Conservation (phyloP, 1,139 yeast species). For the Sugiyamaella japonica region DNA sequence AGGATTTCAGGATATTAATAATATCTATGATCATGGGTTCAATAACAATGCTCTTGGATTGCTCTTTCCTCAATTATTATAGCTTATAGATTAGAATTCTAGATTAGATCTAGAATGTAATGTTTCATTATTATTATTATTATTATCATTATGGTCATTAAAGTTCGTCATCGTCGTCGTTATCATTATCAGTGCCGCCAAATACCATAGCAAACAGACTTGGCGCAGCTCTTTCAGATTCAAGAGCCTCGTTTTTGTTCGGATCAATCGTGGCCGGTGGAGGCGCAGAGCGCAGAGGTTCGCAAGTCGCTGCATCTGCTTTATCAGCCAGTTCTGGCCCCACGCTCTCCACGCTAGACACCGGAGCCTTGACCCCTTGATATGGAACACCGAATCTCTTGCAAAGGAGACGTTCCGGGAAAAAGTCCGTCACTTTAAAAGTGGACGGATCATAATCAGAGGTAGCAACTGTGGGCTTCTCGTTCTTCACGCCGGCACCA, state of each 20-base stretch:
- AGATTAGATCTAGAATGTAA: background rate
- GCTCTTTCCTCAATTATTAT: slow-evolving; percentile 30
- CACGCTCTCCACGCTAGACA: background rate
- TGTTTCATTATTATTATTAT: slow-evolving; percentile 6
- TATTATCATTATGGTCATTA: background rate
- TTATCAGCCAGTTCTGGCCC: background rate
- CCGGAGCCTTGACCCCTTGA: background rate
- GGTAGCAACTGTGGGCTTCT: slow-evolving; percentile 21
- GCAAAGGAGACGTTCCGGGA: slow-evolving; percentile 34
- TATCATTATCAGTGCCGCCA: slow-evolving; percentile 27
- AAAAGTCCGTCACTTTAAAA: slow-evolving; percentile 26
- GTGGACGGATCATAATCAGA: slow-evolving; percentile 34
- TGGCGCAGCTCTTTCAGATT: slow-evolving; percentile 27
- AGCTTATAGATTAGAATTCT: background rate
- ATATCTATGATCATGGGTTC: slow-evolving; percentile 71
- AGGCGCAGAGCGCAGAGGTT: background rate
- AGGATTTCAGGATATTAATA: slow-evolving; percentile 53
- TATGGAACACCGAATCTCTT: slow-evolving; percentile 34
- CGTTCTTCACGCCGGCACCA: background rate
- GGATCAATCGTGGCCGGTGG: slow-evolving; percentile 11
- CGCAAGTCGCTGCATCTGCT: background rate
- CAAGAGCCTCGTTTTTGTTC: slow-evolving; percentile 28
- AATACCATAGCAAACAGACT: slow-evolving; percentile 31
- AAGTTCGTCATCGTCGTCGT: slow-evolving; percentile 9
- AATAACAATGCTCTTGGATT: slow-evolving; percentile 48